Evolutionary conservation across 2,329 filamentous ascomycete species (phyloP).

Genomic region (Aspergillus tubingensis): DNA sequence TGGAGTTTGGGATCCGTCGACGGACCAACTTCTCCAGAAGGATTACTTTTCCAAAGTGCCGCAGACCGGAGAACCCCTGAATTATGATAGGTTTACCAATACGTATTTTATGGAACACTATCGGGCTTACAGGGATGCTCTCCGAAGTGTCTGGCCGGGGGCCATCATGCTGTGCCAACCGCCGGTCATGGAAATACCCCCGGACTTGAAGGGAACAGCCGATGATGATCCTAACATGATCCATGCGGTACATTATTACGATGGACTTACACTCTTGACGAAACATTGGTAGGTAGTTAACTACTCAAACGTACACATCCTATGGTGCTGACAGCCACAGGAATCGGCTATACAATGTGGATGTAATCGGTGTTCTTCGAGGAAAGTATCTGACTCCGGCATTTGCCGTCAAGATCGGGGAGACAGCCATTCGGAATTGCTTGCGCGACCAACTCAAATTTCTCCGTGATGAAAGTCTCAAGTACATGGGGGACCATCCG

Average conservation of each 20-base stretch:
- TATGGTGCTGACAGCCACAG: conserved; percentile 35
- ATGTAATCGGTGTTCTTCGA: conserved; percentile 87
- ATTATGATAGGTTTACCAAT: conserved; percentile 87
- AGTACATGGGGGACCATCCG: conserved; percentile 84
- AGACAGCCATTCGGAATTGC: conserved; percentile 91
- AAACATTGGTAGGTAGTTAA: conserved; percentile 73
- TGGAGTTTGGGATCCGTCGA: conserved; percentile 84
- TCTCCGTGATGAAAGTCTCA: conserved; percentile 81
- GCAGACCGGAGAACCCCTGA: conserved; percentile 68
- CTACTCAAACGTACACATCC: neutral
- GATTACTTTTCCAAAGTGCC: conserved; percentile 87
- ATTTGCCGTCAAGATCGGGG: conserved; percentile 89
- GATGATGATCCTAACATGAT: conserved; percentile 90
- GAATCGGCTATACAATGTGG: conserved; percentile 95
- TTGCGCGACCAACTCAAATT: conserved; percentile 83
- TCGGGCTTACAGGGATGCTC: conserved; percentile 70
- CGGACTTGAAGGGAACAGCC: conserved; percentile 77
- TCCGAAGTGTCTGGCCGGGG: conserved; percentile 74
- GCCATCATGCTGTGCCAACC: conserved; percentile 90
- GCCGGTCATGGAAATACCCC: conserved; percentile 88
- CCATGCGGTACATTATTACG: conserved; percentile 94
- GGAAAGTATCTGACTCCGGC: conserved; percentile 86
- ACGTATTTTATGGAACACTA: conserved; percentile 88
- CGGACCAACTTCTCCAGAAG: conserved; percentile 75
- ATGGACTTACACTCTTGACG: conserved; percentile 92